Evolutionary conservation across 1,284 basidiomycete genomes (phyloP), one percentile per base, ranked within the genome.

Genomic region (Leccinum solheimii): DNA sequence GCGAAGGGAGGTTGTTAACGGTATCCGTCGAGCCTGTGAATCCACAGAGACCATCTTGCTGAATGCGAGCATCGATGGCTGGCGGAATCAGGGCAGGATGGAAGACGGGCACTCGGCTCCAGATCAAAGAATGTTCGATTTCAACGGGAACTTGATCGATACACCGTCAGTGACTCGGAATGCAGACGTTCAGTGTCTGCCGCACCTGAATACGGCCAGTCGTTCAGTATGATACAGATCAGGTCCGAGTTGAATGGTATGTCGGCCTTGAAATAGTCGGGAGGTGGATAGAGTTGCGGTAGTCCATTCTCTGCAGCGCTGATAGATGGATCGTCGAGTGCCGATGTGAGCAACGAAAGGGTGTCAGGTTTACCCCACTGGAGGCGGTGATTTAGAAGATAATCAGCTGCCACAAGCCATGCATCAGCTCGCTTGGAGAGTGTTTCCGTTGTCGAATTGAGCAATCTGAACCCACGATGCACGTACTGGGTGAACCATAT

Each of bases 191-290:
- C 57, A 90, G 76, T 72, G 6, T 79, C 71, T 53, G 75, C 75
- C 26, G 16, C 67, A 89, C 89, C 85, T 27, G 89, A 91, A 73
- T 93, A 93, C 0, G 91, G 91, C 91, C 91, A 93, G 69, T 92
- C 90, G 68, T 93, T 93, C 69, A 80, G 86, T 57, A 89, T 88
- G 64, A 93, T 86, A 68, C 86, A 90, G 65, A 91, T 78, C 57
- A 85, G 78, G 43, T 83, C 77, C 6, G 79, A 76, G 59, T 62
- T 43, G 34, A 63, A 67, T 1, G 86, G 82, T 11, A 84, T 84
- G 65, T 87, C 80, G 6, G 82, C 82, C 34, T 80, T 86, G 72
- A 93, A 92, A 72, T 90, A 89, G 19, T 77, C 69, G 19, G 83
- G 80, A 38, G 77, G 66, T 32, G 73, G 64, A 30, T 40, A 70